Base-by-base conservation (phyloP, 192 early-diverging fungal species). In the Lunasporangiospora selenospora region DNA sequence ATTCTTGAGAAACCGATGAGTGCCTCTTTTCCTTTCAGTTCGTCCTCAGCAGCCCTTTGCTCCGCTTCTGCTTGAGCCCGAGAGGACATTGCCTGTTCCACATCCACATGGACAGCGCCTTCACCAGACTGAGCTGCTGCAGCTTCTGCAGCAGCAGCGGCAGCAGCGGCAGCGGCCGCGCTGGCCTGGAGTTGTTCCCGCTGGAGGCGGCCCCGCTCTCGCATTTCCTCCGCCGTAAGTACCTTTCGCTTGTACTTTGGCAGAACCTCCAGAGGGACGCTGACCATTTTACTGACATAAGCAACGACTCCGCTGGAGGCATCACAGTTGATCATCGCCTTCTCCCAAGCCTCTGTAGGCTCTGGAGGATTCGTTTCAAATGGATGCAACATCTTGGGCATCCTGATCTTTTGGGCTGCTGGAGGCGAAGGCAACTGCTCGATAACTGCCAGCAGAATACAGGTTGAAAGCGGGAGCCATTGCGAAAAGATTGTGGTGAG, bases 251-350 rank as follows among this genome's bases (percentile, higher is more conserved):
- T 83, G 56, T 87, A 81, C 46, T 91, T 84, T 2, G 95, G 94
- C 15, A 98, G 67, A 21, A 87, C 78, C 33, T 87, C 82, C 9
- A 83, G 75, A 10, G 92, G 90, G 4, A 99, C 86, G 24, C 91
- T 87, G 55, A 98, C 90, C 83, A 99, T 95, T 65, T 99, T 99
- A 69, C 92, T 91, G 5, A 99, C 85, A 77, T 92, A 98, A 0
- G 88, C 92, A 13, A 98, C 89, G 8, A 87, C 75, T 0, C 95
- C 94, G 10, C 78, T 85, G 4, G 78, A 53, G 12, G 86, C 43
- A 53, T 90, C 85, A 77, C 98, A 99, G 15, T 19, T 67, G 57
- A 84, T 88, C 45, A 99, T 76, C 2, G 92, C 92, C 18, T 77
- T 76, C 57, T 96, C 94, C 41, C 90, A 58, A 0, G 80, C 79